Conservation (phyloP, 257 asterid genomes). For the Cinchona pubescens region DNA sequence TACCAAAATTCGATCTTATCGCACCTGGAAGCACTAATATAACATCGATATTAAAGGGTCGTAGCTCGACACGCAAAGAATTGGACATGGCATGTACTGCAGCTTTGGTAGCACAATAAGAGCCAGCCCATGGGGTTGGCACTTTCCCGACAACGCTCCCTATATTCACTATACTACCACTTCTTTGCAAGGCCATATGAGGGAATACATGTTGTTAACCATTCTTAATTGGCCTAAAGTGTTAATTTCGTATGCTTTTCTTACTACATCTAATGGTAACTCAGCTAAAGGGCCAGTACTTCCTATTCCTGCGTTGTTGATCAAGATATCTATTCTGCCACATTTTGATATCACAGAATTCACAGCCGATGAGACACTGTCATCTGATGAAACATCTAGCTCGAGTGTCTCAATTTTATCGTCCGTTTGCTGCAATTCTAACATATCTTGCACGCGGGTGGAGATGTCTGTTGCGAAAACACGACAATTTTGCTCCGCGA, state of each 20-base stretch:
- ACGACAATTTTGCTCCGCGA: slow-evolving; percentile 53
- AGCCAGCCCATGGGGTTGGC: slow-evolving; percentile 81
- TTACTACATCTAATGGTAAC: slow-evolving; percentile 45
- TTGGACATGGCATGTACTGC: slow-evolving; percentile 59
- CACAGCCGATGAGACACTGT: slow-evolving; percentile 47
- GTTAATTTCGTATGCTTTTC: slow-evolving; percentile 53
- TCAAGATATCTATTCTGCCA: slow-evolving; percentile 52
- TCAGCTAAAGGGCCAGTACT: slow-evolving; percentile 70
- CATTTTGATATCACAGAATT: slow-evolving; percentile 35
- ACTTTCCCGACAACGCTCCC: slow-evolving; percentile 70
- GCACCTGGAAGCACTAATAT: slow-evolving; percentile 63
- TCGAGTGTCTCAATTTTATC: slow-evolving; percentile 44
- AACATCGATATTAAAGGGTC: slow-evolving; percentile 50
- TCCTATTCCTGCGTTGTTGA: slow-evolving; percentile 77
- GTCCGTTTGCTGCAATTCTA: slow-evolving; percentile 40
- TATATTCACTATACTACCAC: slow-evolving; percentile 56
- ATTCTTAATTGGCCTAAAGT: slow-evolving; percentile 57
- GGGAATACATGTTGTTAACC: slow-evolving; percentile 64
- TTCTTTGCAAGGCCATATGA: slow-evolving; percentile 47
- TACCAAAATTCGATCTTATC: slow-evolving; percentile 51
- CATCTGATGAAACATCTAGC: slow-evolving; percentile 61
- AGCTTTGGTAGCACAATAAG: slow-evolving; percentile 71
- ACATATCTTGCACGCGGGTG: slow-evolving; percentile 37
- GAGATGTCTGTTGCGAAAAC: slow-evolving; percentile 59
- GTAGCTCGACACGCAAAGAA: slow-evolving; percentile 49